Base-by-base conservation (phyloP, 257 asterid species). In the Gynochthodes officinalis region DNA sequence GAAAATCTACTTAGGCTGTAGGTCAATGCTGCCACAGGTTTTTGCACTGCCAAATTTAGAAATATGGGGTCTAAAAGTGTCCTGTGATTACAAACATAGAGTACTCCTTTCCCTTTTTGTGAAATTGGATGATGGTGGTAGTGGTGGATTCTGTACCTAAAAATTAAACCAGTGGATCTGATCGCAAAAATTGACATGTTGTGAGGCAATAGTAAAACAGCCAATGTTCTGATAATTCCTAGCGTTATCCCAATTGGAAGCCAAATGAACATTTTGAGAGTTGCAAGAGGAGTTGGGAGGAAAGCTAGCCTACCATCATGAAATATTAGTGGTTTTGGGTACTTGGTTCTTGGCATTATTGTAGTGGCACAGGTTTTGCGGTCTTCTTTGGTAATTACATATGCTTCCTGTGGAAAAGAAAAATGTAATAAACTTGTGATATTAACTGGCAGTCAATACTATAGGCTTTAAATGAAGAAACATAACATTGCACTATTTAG, bases 261-360 rank as follows among this genome's bases (percentile, higher is more conserved):
- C 97, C 97, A 91, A 13, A 73, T 37, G 87, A 93, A 91, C 97
- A 93, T 89, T 27, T 80, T 39, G 3, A 89, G 82, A 10, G 89
- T 81, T 23, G 97, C 92, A 0, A 70, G 37, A 1, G 98, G 98
- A 4, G 98, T 93, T 2, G 97, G 97, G 4, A 89, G 75, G 75
- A 93, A 93, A 0, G 98, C 98, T 1, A 93, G 78, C 6, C 98
- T 72, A 0, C 98, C 98, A 72, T 93, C 98, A 71, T 93, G 98
- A 74, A 93, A 93, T 2, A 93, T 78, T 3, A 91, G 83, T 5
- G 98, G 97, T 55, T 89, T 93, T n/a, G 97, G 98, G 42, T 91
- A 93, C 63, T 73, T 86, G 28, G 73, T 78, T 52, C 90, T 74
- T 33, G 96, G 89, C 84, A 89, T 68, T 44, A 59, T 11, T 71